Evolutionary conservation across 2,329 filamentous ascomycete genomes (phyloP).

Genomic region (Paramyrothecium roridum): DNA sequence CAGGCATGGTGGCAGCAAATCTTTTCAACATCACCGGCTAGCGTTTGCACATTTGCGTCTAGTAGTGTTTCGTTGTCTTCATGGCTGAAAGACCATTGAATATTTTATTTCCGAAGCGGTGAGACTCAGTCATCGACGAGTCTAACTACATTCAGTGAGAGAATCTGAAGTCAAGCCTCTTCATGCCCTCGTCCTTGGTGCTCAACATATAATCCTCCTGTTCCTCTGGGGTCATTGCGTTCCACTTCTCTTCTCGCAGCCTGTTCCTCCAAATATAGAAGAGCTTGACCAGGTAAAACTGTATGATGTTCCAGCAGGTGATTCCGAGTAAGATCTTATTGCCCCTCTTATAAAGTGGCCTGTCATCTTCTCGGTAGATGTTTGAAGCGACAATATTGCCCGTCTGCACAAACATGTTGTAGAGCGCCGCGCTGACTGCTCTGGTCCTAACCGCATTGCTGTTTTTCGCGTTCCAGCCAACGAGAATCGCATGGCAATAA

Average conservation of each 20-base stretch:
- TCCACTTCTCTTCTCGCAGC: conserved; percentile 38
- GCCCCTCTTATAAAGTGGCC: conserved; percentile 47
- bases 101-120: too few relatives aligned
- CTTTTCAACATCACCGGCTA: too few relatives aligned
- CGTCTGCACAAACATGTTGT: conserved; percentile 53
- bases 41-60: too few relatives aligned
- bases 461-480: conserved; percentile 60
- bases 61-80: too few relatives aligned
- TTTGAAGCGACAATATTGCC: conserved; percentile 40
- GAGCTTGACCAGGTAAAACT: conserved; percentile 40
- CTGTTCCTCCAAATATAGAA: conserved; percentile 47
- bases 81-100: too few relatives aligned
- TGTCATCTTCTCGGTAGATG: conserved; percentile 46
- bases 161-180: conserved; percentile 54
- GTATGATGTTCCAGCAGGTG: conserved; percentile 40
- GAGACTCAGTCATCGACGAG: too few relatives aligned
- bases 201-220: conserved; percentile 44
- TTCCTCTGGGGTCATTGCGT: conserved; percentile 39
- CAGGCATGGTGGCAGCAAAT: too few relatives aligned
- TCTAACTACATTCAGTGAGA: conserved; percentile 29
- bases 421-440: conserved; percentile 57
- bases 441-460: conserved; percentile 59
- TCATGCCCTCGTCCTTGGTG: conserved; percentile 49
- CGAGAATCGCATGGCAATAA: conserved; percentile 42
- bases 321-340: conserved; percentile 48